Evolutionary conservation across 2,329 filamentous ascomycete species (phyloP).

Genomic region (Xylaria multiplex): DNA sequence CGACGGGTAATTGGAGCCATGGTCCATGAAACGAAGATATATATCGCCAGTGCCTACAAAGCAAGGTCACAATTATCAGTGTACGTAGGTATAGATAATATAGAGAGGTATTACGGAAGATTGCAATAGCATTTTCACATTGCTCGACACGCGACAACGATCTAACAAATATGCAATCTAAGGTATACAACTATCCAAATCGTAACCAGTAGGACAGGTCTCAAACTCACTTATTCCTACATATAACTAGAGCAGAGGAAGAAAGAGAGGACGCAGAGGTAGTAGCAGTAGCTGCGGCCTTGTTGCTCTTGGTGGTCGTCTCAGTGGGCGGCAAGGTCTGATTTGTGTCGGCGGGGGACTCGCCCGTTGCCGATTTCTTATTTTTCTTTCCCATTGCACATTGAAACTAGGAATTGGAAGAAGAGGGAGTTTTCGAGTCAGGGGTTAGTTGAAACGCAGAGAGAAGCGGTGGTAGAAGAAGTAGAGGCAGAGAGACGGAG

Average conservation of each 20-base stretch:
- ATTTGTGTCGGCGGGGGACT: slow-evolving; percentile 40
- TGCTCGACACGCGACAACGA: slow-evolving; percentile 9
- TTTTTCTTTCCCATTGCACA: slow-evolving; percentile 61
- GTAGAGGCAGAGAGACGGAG: not conserved
- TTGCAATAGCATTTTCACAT: slow-evolving; percentile 33
- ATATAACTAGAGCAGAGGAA: slow-evolving; percentile 66
- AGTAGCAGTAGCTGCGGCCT: slow-evolving; percentile 4
- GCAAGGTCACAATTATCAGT: slow-evolving; percentile 19
- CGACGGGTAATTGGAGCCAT: slow-evolving; percentile 82
- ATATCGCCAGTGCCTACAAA: slow-evolving; percentile 79
- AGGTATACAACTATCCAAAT: not conserved
- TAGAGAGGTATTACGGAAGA: not conserved
- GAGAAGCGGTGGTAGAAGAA: not conserved
- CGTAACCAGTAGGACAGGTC: slow-evolving; percentile 4
- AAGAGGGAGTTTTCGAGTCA: not conserved
- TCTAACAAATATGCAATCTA: slow-evolving; percentile 7
- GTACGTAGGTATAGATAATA: slow-evolving; percentile 8
- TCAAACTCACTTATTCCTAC: slow-evolving; percentile 72
- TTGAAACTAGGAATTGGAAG: slow-evolving; percentile 20
- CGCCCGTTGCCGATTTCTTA: slow-evolving; percentile 52
- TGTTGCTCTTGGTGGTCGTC: slow-evolving; percentile 31
- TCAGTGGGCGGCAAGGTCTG: slow-evolving; percentile 39
- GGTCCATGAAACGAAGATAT: slow-evolving; percentile 86
- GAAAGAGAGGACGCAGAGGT: slow-evolving; percentile 47
- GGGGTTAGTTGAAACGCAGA: not conserved